phyloP scores from a whole-genome alignment of 345 rosid genomes.

The Brassica incana region DNA sequence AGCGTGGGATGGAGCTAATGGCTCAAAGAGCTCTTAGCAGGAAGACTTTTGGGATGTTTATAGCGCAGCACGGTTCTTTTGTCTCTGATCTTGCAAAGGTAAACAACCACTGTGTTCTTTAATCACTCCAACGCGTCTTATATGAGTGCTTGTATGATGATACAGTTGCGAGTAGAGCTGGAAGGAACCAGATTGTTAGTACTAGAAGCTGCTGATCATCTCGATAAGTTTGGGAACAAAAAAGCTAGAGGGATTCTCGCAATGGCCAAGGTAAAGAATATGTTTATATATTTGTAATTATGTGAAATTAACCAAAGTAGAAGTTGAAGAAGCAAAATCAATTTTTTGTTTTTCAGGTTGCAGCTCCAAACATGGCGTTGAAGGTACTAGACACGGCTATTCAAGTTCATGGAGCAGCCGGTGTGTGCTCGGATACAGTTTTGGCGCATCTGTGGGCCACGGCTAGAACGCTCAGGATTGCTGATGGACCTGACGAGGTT shows the following conservation, averaged over 20 bases:
- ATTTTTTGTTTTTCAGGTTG: slow-evolving; percentile 54
- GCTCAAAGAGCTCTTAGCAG: slow-evolving; percentile 69
- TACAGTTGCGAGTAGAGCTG: slow-evolving; percentile 84
- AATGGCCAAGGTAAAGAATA: slow-evolving; percentile 76
- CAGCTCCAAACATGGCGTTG: slow-evolving; percentile 93
- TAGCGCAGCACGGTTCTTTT: slow-evolving; percentile 89
- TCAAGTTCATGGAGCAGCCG: slow-evolving; percentile 91
- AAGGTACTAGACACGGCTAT: slow-evolving; percentile 86
- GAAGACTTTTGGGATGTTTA: slow-evolving; percentile 66
- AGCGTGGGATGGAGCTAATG: slow-evolving; percentile 97
- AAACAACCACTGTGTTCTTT: neutral
- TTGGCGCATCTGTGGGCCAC: slow-evolving; percentile 89
- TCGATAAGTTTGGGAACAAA: slow-evolving; percentile 90
- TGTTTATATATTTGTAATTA: neutral
- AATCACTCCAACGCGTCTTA: neutral
- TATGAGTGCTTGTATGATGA: neutral
- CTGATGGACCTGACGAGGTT: slow-evolving; percentile 95
- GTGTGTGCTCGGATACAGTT: slow-evolving; percentile 76
- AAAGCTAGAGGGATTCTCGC: slow-evolving; percentile 77
- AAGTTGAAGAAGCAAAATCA: slow-evolving; percentile 1
- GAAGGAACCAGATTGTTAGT: slow-evolving; percentile 82
- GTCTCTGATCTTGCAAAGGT: slow-evolving; percentile 90
- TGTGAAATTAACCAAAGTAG: neutral
- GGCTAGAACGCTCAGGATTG: slow-evolving; percentile 78
- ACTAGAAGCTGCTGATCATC: slow-evolving; percentile 91